Evolutionary conservation across 2,329 filamentous ascomycete species (phyloP).

Genomic region (Colletotrichum siamense): DNA sequence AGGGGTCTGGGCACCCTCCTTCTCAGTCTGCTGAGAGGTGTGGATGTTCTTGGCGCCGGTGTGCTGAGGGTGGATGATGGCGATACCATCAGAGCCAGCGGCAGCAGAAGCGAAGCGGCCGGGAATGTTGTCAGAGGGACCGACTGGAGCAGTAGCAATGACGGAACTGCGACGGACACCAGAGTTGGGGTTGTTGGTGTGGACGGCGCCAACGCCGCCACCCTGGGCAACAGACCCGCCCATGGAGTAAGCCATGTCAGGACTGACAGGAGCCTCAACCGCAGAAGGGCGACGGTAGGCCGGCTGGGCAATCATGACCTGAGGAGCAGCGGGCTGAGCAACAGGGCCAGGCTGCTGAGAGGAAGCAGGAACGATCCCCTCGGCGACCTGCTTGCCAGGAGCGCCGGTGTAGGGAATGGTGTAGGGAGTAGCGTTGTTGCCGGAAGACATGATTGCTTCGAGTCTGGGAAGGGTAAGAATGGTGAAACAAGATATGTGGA

Average conservation of each 20-base stretch:
- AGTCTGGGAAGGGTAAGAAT: not conserved
- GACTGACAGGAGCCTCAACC: not conserved
- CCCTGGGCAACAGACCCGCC: not conserved
- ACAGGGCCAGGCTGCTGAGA: not conserved
- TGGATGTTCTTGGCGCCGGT: not conserved
- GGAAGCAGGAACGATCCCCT: conserved; percentile 12
- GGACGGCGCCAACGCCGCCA: not conserved
- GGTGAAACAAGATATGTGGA: not conserved
- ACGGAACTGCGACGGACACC: not conserved
- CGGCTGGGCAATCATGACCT: not conserved
- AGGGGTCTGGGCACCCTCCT: not conserved
- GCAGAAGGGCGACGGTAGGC: not conserved
- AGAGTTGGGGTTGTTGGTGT: not conserved
- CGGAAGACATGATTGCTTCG: not conserved
- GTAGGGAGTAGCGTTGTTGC: conserved; percentile 28
- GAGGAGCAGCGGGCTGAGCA: not conserved
- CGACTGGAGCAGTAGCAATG: not conserved
- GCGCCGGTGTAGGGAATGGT: conserved; percentile 31
- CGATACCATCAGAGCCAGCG: not conserved
- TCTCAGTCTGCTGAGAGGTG: not conserved
- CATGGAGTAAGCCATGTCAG: not conserved
- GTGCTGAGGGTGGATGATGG: not conserved
- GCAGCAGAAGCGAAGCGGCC: conserved; percentile 1
- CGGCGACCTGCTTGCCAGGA: conserved; percentile 24
- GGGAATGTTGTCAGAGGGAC: not conserved